These are phyloP conservation scores for Talinum fruticosum DNA, from an alignment of 148 eudicot species.

Conservation along the genomic window DNA sequence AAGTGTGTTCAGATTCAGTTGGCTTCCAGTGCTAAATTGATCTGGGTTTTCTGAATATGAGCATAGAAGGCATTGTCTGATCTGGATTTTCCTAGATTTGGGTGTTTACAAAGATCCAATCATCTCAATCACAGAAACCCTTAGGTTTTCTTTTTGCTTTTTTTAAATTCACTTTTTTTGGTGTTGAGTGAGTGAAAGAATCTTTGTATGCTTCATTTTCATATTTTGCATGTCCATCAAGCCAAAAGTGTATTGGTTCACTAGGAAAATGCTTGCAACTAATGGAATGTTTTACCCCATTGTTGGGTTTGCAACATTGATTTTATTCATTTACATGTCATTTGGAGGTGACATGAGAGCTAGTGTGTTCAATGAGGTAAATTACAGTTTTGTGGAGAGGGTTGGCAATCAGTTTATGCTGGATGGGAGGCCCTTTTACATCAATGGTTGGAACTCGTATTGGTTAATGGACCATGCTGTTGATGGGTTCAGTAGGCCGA, in stretches of 20 bases:
- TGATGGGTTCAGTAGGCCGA: conserved; percentile 43
- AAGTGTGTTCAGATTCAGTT: neutral
- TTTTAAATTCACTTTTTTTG: neutral
- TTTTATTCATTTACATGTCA: conserved; percentile 62
- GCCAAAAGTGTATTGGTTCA: conserved; percentile 17
- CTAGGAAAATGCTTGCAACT: conserved; percentile 42
- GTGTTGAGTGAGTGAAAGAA: neutral
- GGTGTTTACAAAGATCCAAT: conserved; percentile 5
- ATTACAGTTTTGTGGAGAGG: conserved; percentile 68
- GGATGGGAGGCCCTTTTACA: conserved; percentile 66
- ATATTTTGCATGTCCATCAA: conserved; percentile 18
- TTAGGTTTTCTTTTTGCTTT: neutral
- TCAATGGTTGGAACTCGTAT: conserved; percentile 97
- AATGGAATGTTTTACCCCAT: conserved; percentile 66
- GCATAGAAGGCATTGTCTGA: neutral
- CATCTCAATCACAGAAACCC: neutral
- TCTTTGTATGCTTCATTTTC: neutral
- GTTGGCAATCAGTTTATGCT: conserved; percentile 77
- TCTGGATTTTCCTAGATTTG: conserved; percentile 1
- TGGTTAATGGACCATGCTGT: conserved; percentile 97
- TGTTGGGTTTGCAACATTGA: conserved; percentile 50
- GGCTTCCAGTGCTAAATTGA: neutral
- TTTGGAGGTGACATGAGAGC: conserved; percentile 74
- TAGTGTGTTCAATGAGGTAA: conserved; percentile 24
- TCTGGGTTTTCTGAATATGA: conserved; percentile 15